Base-by-base conservation (phyloP, 2,329 filamentous ascomycete genomes). In the Whalleya microplaca region DNA sequence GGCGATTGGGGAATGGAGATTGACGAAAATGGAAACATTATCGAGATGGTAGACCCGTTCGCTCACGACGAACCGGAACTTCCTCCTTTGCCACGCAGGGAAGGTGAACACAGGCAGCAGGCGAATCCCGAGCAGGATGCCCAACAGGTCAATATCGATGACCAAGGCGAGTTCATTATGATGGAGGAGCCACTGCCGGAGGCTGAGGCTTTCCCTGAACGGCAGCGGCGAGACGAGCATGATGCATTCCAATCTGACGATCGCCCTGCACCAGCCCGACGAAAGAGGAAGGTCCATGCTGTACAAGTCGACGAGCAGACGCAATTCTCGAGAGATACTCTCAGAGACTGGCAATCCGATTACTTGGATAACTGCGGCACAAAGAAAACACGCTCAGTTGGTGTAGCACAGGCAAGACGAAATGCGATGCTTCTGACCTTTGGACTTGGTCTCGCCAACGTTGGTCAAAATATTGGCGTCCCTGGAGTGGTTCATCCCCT, bases 21-120 rank as follows among this genome's bases (percentile, higher is more conserved):
- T 50, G 81, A 83, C 57, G 76, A 71, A 21, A 69, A 83, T 9
- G 82, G 82, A 40, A 83, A 83, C 55, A 66, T 84, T 37, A 63
- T 80, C 41, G 73, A 73, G 45, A 18, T 48, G 20, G 56, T 23
- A 16, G 65, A 47, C n/a, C 62, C 62, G 21, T 61, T 76, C 2
- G 56, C 71, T 12, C 76, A 80, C 16, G 66, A 75, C 18, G 77
- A 80, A 45, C 71, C 71, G 19, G 76, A 80, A 37, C 68, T 84
- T 29, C 80, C 80, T 32, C 68, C 68, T 18, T 68, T 80, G 21
- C 73, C 70, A 32, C 61, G 51, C 47, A 49, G 66, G 49, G 55
- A 58, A 47, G 50, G 43, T n/a, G 53, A 58, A 9, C 41, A 48
- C n/a, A 47, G 59, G 16, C 53, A 61, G 3, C 51, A 56, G 19